A percentile compares a stretch with the other conserved stretches of the same genome.
Conservation (phyloP, 2,329 filamentous ascomycete genomes). For the Phoma sp. region DNA sequence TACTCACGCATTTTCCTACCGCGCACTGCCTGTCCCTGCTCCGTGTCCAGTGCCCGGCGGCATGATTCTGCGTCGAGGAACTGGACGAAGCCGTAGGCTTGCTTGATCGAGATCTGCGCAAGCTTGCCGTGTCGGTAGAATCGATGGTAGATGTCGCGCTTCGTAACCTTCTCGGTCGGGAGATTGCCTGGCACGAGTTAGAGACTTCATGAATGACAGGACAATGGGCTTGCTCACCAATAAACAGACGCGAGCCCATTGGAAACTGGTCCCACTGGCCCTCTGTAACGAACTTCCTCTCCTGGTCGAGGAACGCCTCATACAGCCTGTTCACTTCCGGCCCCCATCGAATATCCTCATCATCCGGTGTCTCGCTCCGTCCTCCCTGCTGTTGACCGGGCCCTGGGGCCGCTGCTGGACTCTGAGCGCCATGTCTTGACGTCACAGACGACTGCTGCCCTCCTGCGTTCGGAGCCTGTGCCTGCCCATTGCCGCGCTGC, state of each 20-base stretch:
- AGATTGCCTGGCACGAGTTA: conserved; percentile 72
- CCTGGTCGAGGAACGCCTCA: conserved; percentile 74
- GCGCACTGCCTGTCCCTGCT: conserved; percentile 82
- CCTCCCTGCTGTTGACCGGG: conserved; percentile 34
- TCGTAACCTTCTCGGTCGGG: conserved; percentile 89
- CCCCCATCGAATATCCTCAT: conserved; percentile 59
- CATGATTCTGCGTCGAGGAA: conserved; percentile 82
- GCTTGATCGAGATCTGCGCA: conserved; percentile 95
- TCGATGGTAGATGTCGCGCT: conserved; percentile 89
- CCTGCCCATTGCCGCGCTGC: conserved; percentile 32
- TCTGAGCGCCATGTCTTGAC: conserved; percentile 34
- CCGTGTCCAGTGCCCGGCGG: conserved; percentile 72
- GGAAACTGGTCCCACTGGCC: conserved; percentile 84
- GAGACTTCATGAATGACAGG: background rate
- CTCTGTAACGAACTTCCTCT: conserved; percentile 76
- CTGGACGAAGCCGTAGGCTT: conserved; percentile 96
- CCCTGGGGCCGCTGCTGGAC: conserved; percentile 32
- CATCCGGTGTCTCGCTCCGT: conserved; percentile 43
- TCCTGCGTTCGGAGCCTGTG: conserved; percentile 32
- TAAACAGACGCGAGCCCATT: conserved; percentile 77
- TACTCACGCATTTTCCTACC: conserved; percentile 92
- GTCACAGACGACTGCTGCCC: conserved; percentile 22
- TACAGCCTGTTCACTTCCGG: conserved; percentile 70
- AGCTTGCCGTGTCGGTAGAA: conserved; percentile 86
- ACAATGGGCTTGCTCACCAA: conserved; percentile 63